Evolutionary conservation across 148 eudicot genomes (phyloP).

Genomic region (Euryodendron excelsum): DNA sequence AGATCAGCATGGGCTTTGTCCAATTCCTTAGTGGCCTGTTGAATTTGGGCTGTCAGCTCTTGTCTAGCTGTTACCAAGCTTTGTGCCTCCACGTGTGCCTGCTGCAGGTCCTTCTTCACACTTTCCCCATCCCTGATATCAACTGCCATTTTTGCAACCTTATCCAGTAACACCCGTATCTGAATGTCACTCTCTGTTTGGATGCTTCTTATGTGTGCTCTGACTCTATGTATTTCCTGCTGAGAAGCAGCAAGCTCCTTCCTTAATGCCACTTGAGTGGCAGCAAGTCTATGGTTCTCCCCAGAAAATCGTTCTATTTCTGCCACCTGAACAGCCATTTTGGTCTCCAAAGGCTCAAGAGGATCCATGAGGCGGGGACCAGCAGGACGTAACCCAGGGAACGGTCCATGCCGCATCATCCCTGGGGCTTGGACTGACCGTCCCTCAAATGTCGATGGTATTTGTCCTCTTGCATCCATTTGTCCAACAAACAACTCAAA

Average conservation of each 20-base stretch:
- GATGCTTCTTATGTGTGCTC: slow-evolving; percentile 68
- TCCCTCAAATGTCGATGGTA: slow-evolving; percentile 30
- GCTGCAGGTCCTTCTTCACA: slow-evolving; percentile 61
- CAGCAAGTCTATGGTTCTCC: slow-evolving; percentile 67
- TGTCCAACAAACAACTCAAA: neutral
- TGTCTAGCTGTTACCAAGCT: slow-evolving; percentile 50
- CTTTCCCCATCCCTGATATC: slow-evolving; percentile 58
- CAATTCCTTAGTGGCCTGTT: slow-evolving; percentile 59
- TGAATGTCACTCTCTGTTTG: slow-evolving; percentile 81
- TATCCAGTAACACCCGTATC: slow-evolving; percentile 66
- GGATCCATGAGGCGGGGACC: slow-evolving; percentile 34
- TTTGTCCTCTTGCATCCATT: slow-evolving; percentile 68
- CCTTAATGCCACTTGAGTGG: slow-evolving; percentile 59
- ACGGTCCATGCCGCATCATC: slow-evolving; percentile 64
- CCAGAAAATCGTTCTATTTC: slow-evolving; percentile 60
- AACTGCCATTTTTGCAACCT: slow-evolving; percentile 75
- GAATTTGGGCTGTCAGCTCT: slow-evolving; percentile 56
- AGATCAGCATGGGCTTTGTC: slow-evolving; percentile 52
- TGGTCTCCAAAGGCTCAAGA: slow-evolving; percentile 45
- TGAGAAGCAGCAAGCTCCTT: slow-evolving; percentile 60
- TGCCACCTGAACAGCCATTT: slow-evolving; percentile 42
- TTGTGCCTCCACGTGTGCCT: slow-evolving; percentile 69
- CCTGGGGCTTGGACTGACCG: slow-evolving; percentile 48
- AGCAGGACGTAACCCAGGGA: slow-evolving; percentile 41
- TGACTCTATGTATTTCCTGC: slow-evolving; percentile 55